These are phyloP conservation scores for Solanum dulcamara DNA, from an alignment of 257 asterid species.

Conservation along the genomic window DNA sequence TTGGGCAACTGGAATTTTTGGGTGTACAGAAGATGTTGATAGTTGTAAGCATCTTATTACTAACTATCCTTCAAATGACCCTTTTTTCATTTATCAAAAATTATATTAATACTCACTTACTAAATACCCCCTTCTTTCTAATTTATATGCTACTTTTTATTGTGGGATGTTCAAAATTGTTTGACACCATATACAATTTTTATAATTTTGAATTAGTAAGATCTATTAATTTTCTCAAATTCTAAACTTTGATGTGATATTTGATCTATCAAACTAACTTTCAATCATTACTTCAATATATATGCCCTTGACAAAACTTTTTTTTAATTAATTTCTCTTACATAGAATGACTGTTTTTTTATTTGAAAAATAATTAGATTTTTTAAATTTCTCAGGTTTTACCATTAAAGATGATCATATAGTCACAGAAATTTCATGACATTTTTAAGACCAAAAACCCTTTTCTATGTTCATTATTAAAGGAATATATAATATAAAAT, in stretches of 20 bases:
- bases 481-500: too few relatives aligned
- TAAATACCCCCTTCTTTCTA: too few relatives aligned
- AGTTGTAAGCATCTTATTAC: constrained; percentile 33
- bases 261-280: background rate
- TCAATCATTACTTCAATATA: background rate
- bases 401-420: background rate
- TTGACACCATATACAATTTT: background rate
- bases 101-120: too few relatives aligned
- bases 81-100: too few relatives aligned
- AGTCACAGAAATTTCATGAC: background rate
- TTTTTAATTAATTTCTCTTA: too few relatives aligned
- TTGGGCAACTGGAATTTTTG: constrained; percentile 60
- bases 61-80: background rate
- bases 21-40: constrained; percentile 53
- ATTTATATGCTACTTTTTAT: background rate
- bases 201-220: too few relatives aligned
- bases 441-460: background rate
- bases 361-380: too few relatives aligned
- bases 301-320: background rate
- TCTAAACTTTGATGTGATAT: background rate
- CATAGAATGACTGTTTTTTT: background rate
- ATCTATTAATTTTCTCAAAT: background rate
- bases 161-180: background rate
- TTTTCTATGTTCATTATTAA: too few relatives aligned
- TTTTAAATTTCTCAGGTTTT: too few relatives aligned